Evolutionary conservation across 2,329 filamentous ascomycete species (phyloP).

Genomic region (Fusarium sp.): DNA sequence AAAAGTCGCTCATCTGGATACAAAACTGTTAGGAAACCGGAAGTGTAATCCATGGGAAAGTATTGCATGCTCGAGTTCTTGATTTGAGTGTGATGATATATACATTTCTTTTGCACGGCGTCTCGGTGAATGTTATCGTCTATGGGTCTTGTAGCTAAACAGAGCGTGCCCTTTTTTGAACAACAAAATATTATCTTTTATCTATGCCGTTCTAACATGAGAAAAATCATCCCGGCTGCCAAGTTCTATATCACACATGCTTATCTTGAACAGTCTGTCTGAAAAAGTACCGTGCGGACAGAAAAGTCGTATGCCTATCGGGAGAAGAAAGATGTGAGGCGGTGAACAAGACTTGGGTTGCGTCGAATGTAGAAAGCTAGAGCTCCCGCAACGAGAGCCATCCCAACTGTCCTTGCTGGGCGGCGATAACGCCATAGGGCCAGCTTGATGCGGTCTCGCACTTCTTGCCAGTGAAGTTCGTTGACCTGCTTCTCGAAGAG

Average conservation of each 20-base stretch:
- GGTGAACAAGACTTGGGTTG: conserved; percentile 49
- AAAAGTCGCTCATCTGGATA: not conserved
- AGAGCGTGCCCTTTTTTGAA: conserved; percentile 17
- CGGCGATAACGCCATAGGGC: conserved; percentile 72
- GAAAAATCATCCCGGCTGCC: not conserved
- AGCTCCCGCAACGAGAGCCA: conserved; percentile 74
- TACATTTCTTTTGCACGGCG: conserved; percentile 39
- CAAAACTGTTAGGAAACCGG: not conserved
- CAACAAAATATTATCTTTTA: conserved; percentile 1
- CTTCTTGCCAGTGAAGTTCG: conserved; percentile 76
- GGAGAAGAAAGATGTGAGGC: conserved; percentile 44
- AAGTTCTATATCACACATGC: conserved; percentile 12
- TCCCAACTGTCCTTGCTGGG: conserved; percentile 69
- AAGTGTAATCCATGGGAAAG: not conserved
- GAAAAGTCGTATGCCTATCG: conserved; percentile 13
- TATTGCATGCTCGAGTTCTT: conserved; percentile 10
- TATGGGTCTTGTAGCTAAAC: conserved; percentile 23
- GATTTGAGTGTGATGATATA: conserved; percentile 29
- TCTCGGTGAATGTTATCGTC: conserved; percentile 35
- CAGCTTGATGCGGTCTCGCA: conserved; percentile 44
- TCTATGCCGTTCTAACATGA: conserved; percentile 14
- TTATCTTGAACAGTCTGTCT: not conserved
- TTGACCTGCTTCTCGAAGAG: conserved; percentile 78
- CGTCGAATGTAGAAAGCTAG: conserved; percentile 75
- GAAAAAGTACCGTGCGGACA: not conserved